A percentile compares a stretch with the other conserved stretches of the same genome.
These are phyloP conservation scores for Dendrobium huoshanense DNA, from an alignment of 106 monocot genomes.

Conservation along the genomic window DNA sequence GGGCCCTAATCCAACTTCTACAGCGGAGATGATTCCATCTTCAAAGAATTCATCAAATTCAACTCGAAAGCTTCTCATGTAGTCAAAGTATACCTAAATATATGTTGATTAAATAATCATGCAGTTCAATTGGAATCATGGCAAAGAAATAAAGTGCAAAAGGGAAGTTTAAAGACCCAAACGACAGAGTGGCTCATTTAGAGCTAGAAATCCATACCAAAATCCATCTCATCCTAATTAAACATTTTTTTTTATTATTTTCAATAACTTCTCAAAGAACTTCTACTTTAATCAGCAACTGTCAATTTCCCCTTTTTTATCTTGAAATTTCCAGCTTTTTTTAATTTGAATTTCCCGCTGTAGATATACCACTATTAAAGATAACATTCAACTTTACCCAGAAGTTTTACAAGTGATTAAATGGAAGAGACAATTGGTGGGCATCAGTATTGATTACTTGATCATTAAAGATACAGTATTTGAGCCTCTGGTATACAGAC, in stretches of 20 bases:
- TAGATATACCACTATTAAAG: background rate
- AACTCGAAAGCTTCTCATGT: slow-evolving; percentile 92
- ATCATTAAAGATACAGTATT: background rate
- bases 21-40: slow-evolving; percentile 75
- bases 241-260: background rate
- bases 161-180: background rate
- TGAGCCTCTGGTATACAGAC: background rate
- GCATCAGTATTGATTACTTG: background rate
- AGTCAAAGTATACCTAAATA: slow-evolving; percentile 91
- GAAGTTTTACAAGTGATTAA: background rate
- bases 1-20: slow-evolving; percentile 90
- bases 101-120: slow-evolving; percentile 4
- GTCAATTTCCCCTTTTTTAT: background rate
- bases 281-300: background rate
- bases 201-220: background rate
- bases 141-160: background rate
- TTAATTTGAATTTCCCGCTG: background rate
- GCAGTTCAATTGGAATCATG: background rate
- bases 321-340: too few relatives aligned
- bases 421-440: background rate
- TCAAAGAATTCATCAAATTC: slow-evolving; percentile 85
- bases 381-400: background rate
- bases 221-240: background rate
- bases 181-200: background rate
- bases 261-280: background rate